phyloP scores from a whole-genome alignment of 306 rosid genomes.

The Ormosia semicastrata region DNA sequence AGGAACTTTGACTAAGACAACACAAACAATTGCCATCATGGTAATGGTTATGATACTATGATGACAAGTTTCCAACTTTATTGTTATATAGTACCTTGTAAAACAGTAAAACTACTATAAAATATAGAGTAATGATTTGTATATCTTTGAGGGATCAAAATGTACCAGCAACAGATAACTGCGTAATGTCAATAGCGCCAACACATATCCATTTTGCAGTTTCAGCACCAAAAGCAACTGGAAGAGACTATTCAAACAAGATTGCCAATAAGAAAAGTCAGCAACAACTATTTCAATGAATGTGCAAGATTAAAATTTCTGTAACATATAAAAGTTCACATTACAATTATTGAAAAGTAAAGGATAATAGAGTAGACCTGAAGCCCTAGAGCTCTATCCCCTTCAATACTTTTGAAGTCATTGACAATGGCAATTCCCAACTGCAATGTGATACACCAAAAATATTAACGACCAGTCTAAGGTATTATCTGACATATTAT shows the following conservation, averaged over 20 bases:
- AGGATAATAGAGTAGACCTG: slow-evolving; percentile 56
- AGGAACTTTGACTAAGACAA: not conserved
- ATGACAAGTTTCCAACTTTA: not conserved
- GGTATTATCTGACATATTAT: not conserved
- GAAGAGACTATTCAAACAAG: slow-evolving; percentile 76
- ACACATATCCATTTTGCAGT: slow-evolving; percentile 99
- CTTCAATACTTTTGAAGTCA: slow-evolving; percentile 96
- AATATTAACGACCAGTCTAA: not conserved
- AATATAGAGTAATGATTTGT: not conserved
- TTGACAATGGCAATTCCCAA: slow-evolving; percentile 96
- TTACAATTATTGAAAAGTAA: not conserved
- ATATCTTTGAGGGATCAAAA: slow-evolving; percentile 16
- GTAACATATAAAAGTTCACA: not conserved
- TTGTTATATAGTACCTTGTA: too few species aligned
- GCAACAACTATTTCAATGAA: slow-evolving; percentile 11
- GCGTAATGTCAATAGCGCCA: slow-evolving; percentile 95
- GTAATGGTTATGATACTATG: not conserved
- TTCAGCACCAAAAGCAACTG: slow-evolving; percentile 95
- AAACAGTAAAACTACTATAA: not conserved
- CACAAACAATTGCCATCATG: not conserved
- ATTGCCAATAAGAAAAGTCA: slow-evolving; percentile 32
- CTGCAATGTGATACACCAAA: slow-evolving; percentile 44
- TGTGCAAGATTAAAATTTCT: slow-evolving; percentile 10
- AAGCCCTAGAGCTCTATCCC: slow-evolving; percentile 96
- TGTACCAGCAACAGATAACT: slow-evolving; percentile 81